These are phyloP conservation scores for Eimeria sp. DNA, from an alignment of 169 alveolate species.

Conservation along the genomic window DNA sequence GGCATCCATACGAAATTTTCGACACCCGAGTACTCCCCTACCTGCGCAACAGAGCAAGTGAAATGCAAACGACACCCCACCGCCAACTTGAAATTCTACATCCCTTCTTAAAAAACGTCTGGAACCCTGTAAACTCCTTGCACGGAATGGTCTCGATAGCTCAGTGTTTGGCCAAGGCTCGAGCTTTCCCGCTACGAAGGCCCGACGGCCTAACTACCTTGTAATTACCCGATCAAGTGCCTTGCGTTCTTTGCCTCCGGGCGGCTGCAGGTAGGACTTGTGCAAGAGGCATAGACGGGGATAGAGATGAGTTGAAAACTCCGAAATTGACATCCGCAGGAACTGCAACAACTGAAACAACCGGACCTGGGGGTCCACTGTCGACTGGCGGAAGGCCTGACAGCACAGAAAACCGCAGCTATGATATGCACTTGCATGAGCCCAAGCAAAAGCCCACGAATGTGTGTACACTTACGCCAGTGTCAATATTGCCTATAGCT, in stretches of 20 bases:
- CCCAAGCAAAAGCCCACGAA: background rate
- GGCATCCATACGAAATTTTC: conserved; percentile 80
- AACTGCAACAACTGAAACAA: conserved; percentile 79
- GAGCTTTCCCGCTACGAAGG: background rate
- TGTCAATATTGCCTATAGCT: background rate
- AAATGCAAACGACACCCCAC: background rate
- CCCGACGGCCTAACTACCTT: background rate
- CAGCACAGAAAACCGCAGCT: background rate
- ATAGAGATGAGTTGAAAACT: conserved; percentile 73
- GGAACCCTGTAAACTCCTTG: background rate
- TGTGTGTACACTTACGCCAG: background rate
- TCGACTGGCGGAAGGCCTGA: conserved; percentile 84
- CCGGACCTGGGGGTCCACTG: conserved; percentile 82
- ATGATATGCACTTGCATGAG: background rate
- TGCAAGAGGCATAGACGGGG: conserved; percentile 86
- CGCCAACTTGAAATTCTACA: background rate
- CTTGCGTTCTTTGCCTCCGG: conserved; percentile 67
- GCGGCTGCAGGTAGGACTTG: conserved; percentile 81
- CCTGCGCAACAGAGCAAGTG: conserved; percentile 47
- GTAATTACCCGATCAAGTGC: conserved; percentile 61
- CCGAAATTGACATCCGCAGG: conserved; percentile 77
- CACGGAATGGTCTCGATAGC: background rate
- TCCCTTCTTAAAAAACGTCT: background rate
- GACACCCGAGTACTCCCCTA: conserved; percentile 74
- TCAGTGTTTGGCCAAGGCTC: background rate